Conservation (phyloP, 2,329 filamentous ascomycete species). For the Phyllosticta citribraziliensis region DNA sequence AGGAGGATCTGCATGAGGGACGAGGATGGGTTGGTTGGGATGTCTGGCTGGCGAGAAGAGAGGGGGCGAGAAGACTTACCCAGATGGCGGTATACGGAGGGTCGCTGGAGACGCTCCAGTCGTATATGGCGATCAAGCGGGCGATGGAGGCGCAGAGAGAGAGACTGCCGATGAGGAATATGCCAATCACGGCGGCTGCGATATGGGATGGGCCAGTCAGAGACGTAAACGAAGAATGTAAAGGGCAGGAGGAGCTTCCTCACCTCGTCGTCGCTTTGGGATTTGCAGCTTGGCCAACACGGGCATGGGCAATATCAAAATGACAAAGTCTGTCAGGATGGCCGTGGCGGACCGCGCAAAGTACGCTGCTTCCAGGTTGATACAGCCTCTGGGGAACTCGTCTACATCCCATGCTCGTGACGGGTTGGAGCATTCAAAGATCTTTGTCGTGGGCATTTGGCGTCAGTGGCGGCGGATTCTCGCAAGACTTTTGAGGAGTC, state of each 20-base stretch:
- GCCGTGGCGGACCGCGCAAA: slow-evolving; percentile 16
- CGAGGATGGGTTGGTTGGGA: too few relatives aligned
- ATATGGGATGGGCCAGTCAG: background rate
- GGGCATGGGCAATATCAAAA: slow-evolving; percentile 16
- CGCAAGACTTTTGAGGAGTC: background rate
- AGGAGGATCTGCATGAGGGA: slow-evolving; percentile 16
- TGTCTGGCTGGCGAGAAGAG: background rate
- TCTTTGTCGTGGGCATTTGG: slow-evolving; percentile 2
- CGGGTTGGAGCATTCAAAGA: slow-evolving; percentile 15
- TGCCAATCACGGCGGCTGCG: slow-evolving; percentile 13
- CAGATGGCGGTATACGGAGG: slow-evolving; percentile 14
- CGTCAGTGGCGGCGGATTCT: background rate
- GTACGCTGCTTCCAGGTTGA: slow-evolving; percentile 15
- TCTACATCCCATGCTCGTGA: slow-evolving; percentile 14
- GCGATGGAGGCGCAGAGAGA: slow-evolving; percentile 17
- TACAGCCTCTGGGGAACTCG: slow-evolving; percentile 16
- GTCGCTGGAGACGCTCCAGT: slow-evolving; percentile 15
- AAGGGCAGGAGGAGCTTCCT: background rate
- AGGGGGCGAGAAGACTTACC: background rate
- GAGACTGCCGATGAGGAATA: slow-evolving; percentile 16
- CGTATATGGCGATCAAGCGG: slow-evolving; percentile 15
- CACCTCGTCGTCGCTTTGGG: slow-evolving; percentile 13
- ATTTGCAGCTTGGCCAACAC: slow-evolving; percentile 15
- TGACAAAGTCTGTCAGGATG: slow-evolving; percentile 16
- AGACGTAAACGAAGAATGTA: too few relatives aligned